Conservation (phyloP, 139 green algal species). For the Chlamydomonas asymmetrica region DNA sequence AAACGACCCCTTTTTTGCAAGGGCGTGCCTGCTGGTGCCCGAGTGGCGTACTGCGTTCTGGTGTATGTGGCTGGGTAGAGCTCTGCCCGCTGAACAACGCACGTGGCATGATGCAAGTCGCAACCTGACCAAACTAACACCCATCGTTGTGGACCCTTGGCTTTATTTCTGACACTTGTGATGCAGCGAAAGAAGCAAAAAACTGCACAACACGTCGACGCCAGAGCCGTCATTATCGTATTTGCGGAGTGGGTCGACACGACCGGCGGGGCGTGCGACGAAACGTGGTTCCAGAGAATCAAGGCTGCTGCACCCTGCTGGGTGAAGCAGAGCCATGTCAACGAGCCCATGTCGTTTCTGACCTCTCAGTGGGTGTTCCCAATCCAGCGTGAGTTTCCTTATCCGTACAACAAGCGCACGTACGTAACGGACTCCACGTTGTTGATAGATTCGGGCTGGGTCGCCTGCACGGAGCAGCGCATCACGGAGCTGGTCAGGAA, state of each 20-base stretch:
- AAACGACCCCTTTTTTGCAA: no score
- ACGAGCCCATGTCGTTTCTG: constrained; percentile 7
- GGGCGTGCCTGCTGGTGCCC: no score
- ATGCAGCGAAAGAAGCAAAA: not conserved
- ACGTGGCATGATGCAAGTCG: not conserved
- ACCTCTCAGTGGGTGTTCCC: constrained; percentile 7
- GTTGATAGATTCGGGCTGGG: no score
- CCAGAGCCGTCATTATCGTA: constrained; percentile 26
- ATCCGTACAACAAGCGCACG: constrained; percentile 18
- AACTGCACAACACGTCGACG: not conserved
- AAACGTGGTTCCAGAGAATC: no score
- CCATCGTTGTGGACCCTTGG: not conserved
- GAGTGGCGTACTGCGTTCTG: no score
- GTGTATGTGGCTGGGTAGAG: no score
- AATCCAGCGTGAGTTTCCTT: constrained; percentile 1
- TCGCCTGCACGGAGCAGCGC: no score
- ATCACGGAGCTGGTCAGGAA: no score
- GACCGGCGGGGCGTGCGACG: not conserved
- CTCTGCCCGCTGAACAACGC: no score
- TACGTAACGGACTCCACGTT: constrained; percentile 4
- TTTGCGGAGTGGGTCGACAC: constrained; percentile 19
- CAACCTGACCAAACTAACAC: not conserved
- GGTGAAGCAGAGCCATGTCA: no score
- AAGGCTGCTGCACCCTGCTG: no score
- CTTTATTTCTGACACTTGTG: no score